Evolutionary conservation across 2,329 filamentous ascomycete genomes (phyloP), one percentile per base, ranked within the genome.

Genomic region (Gliomastix tumulicola): DNA sequence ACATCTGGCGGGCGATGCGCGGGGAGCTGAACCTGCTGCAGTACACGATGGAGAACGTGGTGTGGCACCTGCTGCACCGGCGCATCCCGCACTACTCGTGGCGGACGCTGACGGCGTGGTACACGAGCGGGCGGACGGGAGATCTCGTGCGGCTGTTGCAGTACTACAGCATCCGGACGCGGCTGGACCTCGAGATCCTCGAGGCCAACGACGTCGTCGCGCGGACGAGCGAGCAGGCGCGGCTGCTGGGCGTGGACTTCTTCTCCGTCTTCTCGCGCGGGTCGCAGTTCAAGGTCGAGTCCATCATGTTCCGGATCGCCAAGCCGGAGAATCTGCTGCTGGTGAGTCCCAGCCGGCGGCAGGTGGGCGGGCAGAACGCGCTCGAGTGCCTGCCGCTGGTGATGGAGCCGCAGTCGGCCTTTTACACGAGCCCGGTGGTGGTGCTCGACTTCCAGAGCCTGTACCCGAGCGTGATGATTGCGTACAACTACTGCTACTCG

Each of bases 401-500:
- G 28, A 96, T 98, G 89, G 92, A 98, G 53, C 92, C 92, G 1
- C 88, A 92, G 50, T 96, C 89, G 46, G 86, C 82, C 7, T 95
- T 98, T 54, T 98, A 98, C 60, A 88, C 70, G 39, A 92, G 86
- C 43, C 92, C 92, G 0, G 57, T 98, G 1, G 56, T 98, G 4
- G 92, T 98, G 0, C 69, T 98, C 7, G 92, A 98, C 59, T 98
- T 98, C 44, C 90, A 97, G 53, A 94, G 88, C 41, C 65, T 98
- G 33, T 98, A 98, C 47, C 92, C 92, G 0, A 96, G 89, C 58
- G 82, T 97, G 41, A 96, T 98, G 88, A 97, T 98, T 53, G 92
- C 92, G 0, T 97, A 98, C 66, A 98, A 98, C 52, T 92, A 96
- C 55, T 98, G 92, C 63, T 98, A 98, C 55, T 97, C 92, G 0